phyloP scores from a whole-genome alignment of 2,329 filamentous ascomycete species.

The Aspergillus uvarum region DNA sequence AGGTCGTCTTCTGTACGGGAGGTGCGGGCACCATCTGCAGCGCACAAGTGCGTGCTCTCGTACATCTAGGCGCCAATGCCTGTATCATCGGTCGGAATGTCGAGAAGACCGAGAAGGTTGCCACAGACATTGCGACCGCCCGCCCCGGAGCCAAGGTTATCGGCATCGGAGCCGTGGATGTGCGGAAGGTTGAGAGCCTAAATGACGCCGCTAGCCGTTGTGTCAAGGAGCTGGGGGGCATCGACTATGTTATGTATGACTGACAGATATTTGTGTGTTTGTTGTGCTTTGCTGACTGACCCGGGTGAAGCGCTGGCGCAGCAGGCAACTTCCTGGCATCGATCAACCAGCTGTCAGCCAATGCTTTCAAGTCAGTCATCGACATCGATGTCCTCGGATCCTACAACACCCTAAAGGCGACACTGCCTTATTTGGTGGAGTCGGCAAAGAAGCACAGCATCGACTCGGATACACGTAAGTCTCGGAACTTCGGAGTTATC shows the following conservation, averaged over 20 bases:
- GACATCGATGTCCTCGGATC: slow-evolving; percentile 94
- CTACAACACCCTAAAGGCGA: slow-evolving; percentile 93
- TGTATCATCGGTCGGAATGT: slow-evolving; percentile 90
- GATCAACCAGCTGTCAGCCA: slow-evolving; percentile 75
- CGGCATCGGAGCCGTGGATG: slow-evolving; percentile 73
- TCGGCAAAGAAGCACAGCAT: slow-evolving; percentile 66
- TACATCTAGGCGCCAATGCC: slow-evolving; percentile 87
- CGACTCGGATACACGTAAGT: slow-evolving; percentile 55
- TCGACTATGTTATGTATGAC: slow-evolving; percentile 86
- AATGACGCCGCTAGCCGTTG: slow-evolving; percentile 75
- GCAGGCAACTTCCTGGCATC: slow-evolving; percentile 94
- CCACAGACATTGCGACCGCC: slow-evolving; percentile 77
- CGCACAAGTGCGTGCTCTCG: slow-evolving; percentile 86
- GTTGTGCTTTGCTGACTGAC: slow-evolving; percentile 13
- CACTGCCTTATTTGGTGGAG: slow-evolving; percentile 73
- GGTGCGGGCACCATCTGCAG: slow-evolving; percentile 93
- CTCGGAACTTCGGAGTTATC: not conserved
- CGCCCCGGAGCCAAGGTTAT: slow-evolving; percentile 79
- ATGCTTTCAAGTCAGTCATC: slow-evolving; percentile 93
- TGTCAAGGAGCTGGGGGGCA: slow-evolving; percentile 76
- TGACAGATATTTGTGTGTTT: not conserved
- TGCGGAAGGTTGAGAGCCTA: slow-evolving; percentile 69
- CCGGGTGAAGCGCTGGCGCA: slow-evolving; percentile 70
- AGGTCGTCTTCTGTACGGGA: slow-evolving; percentile 92
- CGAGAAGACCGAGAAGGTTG: slow-evolving; percentile 79